A percentile compares a stretch with the other conserved stretches of the same genome.
phyloP scores from a whole-genome alignment of 208 protist genomes.

The Trypanosoma theileri region DNA sequence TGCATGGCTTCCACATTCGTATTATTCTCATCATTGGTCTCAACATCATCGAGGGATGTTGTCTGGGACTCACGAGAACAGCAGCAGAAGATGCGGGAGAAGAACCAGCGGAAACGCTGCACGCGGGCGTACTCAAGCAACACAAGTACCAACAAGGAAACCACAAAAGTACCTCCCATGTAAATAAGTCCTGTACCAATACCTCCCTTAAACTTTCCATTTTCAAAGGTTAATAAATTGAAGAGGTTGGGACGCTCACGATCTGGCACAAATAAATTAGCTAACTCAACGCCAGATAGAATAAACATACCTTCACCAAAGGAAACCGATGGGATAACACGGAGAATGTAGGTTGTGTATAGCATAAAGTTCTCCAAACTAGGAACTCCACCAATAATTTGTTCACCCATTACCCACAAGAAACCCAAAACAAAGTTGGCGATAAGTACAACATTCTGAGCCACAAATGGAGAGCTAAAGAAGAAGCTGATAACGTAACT shows the following conservation, averaged over 20 bases:
- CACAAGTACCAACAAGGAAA: slow-evolving; percentile 48
- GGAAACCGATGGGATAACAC: slow-evolving; percentile 65
- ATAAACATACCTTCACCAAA: slow-evolving; percentile 80
- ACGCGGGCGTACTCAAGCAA: slow-evolving; percentile 60
- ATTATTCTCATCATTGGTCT: slow-evolving; percentile 19
- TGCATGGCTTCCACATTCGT: slow-evolving; percentile 16
- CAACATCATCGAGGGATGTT: neutral
- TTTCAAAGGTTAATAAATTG: slow-evolving; percentile 33
- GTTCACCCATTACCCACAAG: slow-evolving; percentile 72
- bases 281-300: slow-evolving; percentile 52
- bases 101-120: slow-evolving; percentile 29
- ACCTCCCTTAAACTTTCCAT: slow-evolving; percentile 44
- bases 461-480: slow-evolving; percentile 68
- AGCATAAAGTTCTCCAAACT: slow-evolving; percentile 46
- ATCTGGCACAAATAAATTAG: slow-evolving; percentile 45
- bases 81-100: neutral
- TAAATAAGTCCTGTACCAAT: slow-evolving; percentile 76
- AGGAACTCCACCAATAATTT: slow-evolving; percentile 44
- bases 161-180: slow-evolving; percentile 60
- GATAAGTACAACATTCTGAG: slow-evolving; percentile 77
- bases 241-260: slow-evolving; percentile 42
- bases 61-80: neutral
- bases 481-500: slow-evolving; percentile 83
- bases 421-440: slow-evolving; percentile 84
- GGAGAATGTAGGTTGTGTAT: slow-evolving; percentile 49